Conservation (phyloP, 345 rosid genomes). For the Moricandia moricandioides region DNA sequence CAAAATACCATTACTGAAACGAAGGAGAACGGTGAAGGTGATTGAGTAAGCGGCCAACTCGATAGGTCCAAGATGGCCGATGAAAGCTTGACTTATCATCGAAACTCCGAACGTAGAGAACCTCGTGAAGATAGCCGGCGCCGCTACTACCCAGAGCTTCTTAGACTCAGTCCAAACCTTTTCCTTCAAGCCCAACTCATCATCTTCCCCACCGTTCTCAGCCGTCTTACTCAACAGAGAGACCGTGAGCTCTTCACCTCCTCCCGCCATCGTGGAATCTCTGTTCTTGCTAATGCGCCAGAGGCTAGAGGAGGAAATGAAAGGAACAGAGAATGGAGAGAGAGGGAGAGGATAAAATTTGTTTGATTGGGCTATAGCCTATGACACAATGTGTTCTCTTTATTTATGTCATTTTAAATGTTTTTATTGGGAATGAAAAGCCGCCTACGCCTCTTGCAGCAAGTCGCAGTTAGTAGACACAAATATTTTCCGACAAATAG, state of each 20-base stretch:
- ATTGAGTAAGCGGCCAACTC: constrained; percentile 78
- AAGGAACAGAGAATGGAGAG: neutral
- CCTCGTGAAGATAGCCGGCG: constrained; percentile 75
- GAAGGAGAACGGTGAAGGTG: constrained; percentile 57
- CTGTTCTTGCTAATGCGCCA: neutral
- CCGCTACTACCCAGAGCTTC: constrained; percentile 76
- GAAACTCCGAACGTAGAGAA: constrained; percentile 65
- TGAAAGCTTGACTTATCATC: constrained; percentile 60
- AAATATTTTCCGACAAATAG: neutral
- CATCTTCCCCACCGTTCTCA: constrained; percentile 17
- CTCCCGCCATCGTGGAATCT: constrained; percentile 28
- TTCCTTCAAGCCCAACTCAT: constrained; percentile 37
- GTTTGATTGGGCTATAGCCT: neutral
- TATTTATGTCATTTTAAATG: neutral
- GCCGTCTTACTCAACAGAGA: constrained; percentile 32
- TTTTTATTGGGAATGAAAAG: constrained; percentile 13
- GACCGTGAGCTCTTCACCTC: constrained; percentile 40
- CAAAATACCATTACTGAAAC: constrained; percentile 68
- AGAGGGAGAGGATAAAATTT: neutral
- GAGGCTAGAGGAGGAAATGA: neutral
- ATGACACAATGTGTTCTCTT: neutral
- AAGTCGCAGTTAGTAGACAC: neutral
- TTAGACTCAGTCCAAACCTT: constrained; percentile 60
- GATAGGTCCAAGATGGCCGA: constrained; percentile 67
- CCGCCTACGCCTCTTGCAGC: constrained; percentile 21